A percentile compares a stretch with the other conserved stretches of the same genome.
Evolutionary conservation across 2,329 filamentous ascomycete species (phyloP).

Genomic region (Talaromyces islandicus): DNA sequence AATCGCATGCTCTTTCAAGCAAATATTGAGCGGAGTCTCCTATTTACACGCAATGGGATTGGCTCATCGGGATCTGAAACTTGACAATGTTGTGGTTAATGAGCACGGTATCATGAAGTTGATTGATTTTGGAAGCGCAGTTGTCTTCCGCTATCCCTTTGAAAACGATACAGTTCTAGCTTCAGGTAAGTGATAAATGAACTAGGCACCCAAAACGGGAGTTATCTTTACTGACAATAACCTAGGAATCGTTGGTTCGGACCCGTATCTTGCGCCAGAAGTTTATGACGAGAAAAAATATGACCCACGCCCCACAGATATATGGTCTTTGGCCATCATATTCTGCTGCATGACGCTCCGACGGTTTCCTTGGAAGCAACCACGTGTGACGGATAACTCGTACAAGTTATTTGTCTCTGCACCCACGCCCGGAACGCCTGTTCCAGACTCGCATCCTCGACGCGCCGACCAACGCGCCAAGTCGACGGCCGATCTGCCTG

Average conservation of each 20-base stretch:
- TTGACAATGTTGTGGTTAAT: slow-evolving; percentile 97
- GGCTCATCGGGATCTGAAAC: slow-evolving; percentile 88
- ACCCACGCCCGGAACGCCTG: slow-evolving; percentile 63
- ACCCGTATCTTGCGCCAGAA: slow-evolving; percentile 94
- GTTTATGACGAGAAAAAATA: slow-evolving; percentile 93
- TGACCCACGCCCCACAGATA: slow-evolving; percentile 87
- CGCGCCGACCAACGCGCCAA: slow-evolving; percentile 24
- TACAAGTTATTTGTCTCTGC: slow-evolving; percentile 87
- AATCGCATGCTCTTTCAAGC: slow-evolving; percentile 82
- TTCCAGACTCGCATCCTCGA: slow-evolving; percentile 35
- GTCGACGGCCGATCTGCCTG: slow-evolving; percentile 30
- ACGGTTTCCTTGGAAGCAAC: slow-evolving; percentile 95
- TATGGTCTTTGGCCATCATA: slow-evolving; percentile 97
- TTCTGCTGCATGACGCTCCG: slow-evolving; percentile 98
- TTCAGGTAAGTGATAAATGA: slow-evolving; percentile 55
- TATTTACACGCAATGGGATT: slow-evolving; percentile 94
- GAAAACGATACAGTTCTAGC: slow-evolving; percentile 80
- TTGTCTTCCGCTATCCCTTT: slow-evolving; percentile 95
- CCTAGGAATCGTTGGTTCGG: slow-evolving; percentile 71
- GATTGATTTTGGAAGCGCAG: slow-evolving; percentile 96
- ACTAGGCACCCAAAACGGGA: background rate
- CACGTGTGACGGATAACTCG: slow-evolving; percentile 84
- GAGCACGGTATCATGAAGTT: slow-evolving; percentile 98
- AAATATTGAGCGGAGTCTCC: slow-evolving; percentile 89
- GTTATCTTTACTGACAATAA: background rate